Percentiles rank a stretch among this genome's conserved stretches.
Evolutionary conservation across 345 rosid genomes (phyloP).

Genomic region (Gossypium anomalum): DNA sequence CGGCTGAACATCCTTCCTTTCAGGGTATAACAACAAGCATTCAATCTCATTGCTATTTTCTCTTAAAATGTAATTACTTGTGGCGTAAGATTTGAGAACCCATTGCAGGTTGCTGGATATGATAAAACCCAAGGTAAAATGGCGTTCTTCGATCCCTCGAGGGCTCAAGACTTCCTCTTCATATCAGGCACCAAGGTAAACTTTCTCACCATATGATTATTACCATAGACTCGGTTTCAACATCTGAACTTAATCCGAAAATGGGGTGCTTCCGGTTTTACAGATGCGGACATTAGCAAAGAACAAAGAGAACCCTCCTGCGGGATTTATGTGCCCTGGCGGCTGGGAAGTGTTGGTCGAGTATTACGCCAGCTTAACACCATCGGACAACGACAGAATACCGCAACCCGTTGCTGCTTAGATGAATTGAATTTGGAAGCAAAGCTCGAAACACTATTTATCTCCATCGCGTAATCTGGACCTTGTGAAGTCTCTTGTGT

Average conservation of each 20-base stretch:
- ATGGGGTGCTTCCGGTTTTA: constrained; percentile 12
- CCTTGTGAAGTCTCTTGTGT: constrained; percentile 21
- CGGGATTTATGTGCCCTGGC: constrained; percentile 96
- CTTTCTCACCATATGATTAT: neutral
- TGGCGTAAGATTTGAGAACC: neutral
- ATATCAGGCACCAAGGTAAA: constrained; percentile 95
- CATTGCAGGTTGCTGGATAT: constrained; percentile 81
- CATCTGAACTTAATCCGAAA: neutral
- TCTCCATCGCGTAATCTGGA: constrained; percentile 16
- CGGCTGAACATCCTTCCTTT: constrained; percentile 94
- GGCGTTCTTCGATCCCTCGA: constrained; percentile 95
- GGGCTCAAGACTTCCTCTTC: constrained; percentile 87
- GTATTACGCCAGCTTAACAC: constrained; percentile 47
- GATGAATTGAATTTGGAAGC: constrained; percentile 21
- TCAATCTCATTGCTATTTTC: neutral
- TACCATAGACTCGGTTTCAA: neutral
- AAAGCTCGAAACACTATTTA: neutral
- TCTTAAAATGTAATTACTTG: neutral
- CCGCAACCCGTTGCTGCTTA: constrained; percentile 63
- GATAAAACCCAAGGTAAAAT: constrained; percentile 93
- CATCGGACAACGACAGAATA: constrained; percentile 44
- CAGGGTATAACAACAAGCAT: constrained; percentile 45
- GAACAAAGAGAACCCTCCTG: constrained; percentile 90
- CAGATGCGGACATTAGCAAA: constrained; percentile 93
- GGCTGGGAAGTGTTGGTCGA: constrained; percentile 56